Conservation (phyloP, 148 eudicot species). For the Camellia japonica region DNA sequence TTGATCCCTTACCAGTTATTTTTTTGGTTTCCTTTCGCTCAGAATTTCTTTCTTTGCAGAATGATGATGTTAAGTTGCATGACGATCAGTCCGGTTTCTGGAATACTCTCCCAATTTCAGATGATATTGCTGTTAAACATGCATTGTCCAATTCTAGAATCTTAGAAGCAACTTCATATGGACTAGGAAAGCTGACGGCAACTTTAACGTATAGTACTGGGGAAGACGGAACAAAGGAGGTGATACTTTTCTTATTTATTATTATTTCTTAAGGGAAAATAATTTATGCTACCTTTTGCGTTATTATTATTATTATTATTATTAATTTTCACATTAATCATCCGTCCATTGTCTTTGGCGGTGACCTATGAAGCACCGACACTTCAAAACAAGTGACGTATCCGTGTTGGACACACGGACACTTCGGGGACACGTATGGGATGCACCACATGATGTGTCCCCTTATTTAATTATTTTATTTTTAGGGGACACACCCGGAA, state of each 20-base stretch:
- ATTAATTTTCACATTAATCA: not conserved
- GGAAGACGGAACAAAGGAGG: slow-evolving; percentile 52
- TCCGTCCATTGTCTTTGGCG: not conserved
- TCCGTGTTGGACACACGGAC: too few relatives aligned
- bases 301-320: not conserved
- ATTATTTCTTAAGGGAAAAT: not conserved
- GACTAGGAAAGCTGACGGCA: slow-evolving; percentile 75
- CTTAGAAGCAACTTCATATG: slow-evolving; percentile 53
- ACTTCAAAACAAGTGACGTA: too few relatives aligned
- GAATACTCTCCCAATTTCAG: slow-evolving; percentile 52
- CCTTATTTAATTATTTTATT: too few relatives aligned
- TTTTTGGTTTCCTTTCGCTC: not conserved
- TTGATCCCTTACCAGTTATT: not conserved
- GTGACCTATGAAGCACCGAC: too few relatives aligned
- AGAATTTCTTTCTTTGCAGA: slow-evolving; percentile 36
- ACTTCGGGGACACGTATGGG: too few relatives aligned
- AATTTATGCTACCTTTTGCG: not conserved
- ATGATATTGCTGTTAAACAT: slow-evolving; percentile 40
- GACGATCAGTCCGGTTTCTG: slow-evolving; percentile 60
- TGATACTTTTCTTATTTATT: slow-evolving; percentile 19
- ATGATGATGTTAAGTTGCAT: slow-evolving; percentile 62
- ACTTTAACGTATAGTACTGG: slow-evolving; percentile 58
- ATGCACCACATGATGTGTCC: too few relatives aligned
- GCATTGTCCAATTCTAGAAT: slow-evolving; percentile 51
- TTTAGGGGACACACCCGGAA: too few relatives aligned